These are phyloP conservation scores for Hypoxylon sp. DNA, from an alignment of 2,329 filamentous ascomycete species.

Conservation along the genomic window DNA sequence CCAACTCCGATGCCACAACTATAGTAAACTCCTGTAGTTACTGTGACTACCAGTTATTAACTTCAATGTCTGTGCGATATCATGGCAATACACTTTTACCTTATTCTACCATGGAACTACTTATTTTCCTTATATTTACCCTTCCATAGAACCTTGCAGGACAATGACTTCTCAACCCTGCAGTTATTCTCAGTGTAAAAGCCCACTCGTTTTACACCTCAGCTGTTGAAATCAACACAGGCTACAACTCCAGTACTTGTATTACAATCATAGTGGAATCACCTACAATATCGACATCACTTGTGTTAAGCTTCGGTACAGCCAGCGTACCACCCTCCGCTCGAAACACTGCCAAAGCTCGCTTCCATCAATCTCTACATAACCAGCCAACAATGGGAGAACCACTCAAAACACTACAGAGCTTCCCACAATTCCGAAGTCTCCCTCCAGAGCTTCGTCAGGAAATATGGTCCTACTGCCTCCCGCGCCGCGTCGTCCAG, in stretches of 20 bases:
- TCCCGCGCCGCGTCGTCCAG: neutral
- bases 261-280: neutral
- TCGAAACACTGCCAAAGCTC: neutral
- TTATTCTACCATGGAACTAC: no score
- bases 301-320: neutral
- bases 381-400: neutral
- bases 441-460: neutral
- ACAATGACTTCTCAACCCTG: neutral
- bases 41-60: neutral
- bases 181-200: neutral
- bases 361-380: neutral
- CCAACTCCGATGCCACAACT: neutral
- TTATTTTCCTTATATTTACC: no score
- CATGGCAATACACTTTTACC: neutral
- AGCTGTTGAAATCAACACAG: neutral
- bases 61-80: neutral
- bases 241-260: neutral
- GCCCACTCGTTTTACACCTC: neutral
- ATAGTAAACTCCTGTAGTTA: neutral
- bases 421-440: neutral
- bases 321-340: neutral
- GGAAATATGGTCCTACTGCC: constrained; percentile 2
- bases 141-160: neutral
- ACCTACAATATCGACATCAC: neutral
- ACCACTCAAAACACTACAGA: neutral